A percentile compares a stretch with the other conserved stretches of the same genome.
Conservation (phyloP, 129 eudicot genomes). For the Cynara cardunculus region DNA sequence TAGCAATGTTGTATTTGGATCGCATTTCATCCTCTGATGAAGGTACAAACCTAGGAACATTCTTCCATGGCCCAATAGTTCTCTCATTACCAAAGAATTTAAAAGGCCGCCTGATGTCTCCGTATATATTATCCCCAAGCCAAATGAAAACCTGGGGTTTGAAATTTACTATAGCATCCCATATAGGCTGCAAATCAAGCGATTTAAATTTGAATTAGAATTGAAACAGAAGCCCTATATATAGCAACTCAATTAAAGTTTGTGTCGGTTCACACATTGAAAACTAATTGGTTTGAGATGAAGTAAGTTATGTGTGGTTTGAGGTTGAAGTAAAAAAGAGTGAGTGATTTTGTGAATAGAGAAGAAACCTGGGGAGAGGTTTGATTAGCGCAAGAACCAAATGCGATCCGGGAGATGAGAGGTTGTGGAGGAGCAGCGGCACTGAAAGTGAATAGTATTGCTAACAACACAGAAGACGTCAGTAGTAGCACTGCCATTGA, state of each 20-base stretch:
- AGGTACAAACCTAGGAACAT: slow-evolving; percentile 58
- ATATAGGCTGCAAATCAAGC: slow-evolving; percentile 37
- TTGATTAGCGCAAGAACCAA: slow-evolving; percentile 74
- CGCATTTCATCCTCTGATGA: slow-evolving; percentile 48
- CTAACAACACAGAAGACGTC: neutral
- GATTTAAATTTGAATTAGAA: neutral
- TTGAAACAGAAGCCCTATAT: neutral
- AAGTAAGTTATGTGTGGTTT: neutral
- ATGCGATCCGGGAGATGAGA: slow-evolving; percentile 51
- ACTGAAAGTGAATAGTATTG: slow-evolving; percentile 11
- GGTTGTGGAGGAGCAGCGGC: slow-evolving; percentile 1
- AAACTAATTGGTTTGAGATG: neutral
- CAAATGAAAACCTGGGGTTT: slow-evolving; percentile 60
- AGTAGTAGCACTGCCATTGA: neutral
- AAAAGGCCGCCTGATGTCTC: slow-evolving; percentile 55
- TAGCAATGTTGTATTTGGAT: slow-evolving; percentile 37
- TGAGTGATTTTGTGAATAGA: neutral
- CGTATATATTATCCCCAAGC: slow-evolving; percentile 74
- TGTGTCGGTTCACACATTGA: no score
- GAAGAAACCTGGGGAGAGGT: slow-evolving; percentile 48
- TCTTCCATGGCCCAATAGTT: slow-evolving; percentile 73
- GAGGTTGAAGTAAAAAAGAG: neutral
- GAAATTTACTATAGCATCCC: slow-evolving; percentile 50
- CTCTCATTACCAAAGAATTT: slow-evolving; percentile 54
- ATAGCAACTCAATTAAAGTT: neutral